Conservation (phyloP, 495 filamentous ascomycete genomes). For the Aspergillus campestris region DNA sequence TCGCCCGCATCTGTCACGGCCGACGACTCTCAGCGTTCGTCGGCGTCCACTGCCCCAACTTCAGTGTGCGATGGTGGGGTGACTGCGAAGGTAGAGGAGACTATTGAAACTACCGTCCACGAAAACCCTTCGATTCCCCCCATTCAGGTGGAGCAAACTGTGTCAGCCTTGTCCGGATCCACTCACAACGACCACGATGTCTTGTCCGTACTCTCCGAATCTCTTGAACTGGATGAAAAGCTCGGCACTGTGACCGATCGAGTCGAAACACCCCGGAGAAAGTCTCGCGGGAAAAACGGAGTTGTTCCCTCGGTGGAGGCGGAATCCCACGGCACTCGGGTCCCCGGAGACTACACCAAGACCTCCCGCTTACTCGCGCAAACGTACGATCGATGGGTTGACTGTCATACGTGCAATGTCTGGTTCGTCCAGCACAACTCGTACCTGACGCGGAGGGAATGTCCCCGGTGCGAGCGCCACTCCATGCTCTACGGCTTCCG, state of each 20-base stretch:
- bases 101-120: slow-evolving; percentile 2
- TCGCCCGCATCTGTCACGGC: slow-evolving; percentile 22
- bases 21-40: slow-evolving; percentile 32
- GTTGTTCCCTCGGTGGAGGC: slow-evolving; percentile 38
- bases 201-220: slow-evolving; percentile 15
- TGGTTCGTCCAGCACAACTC: slow-evolving; percentile 82
- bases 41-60: slow-evolving; percentile 30
- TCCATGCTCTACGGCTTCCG: slow-evolving; percentile 89
- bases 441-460: slow-evolving; percentile 75
- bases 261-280: slow-evolving; percentile 11
- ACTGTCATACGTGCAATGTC: slow-evolving; percentile 70
- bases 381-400: slow-evolving; percentile 72
- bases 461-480: slow-evolving; percentile 88
- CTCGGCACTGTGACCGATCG: slow-evolving; percentile 9
- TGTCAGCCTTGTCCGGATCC: not conserved
- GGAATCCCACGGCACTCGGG: slow-evolving; percentile 35
- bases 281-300: slow-evolving; percentile 14
- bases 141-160: too few species aligned
- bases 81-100: slow-evolving; percentile 22
- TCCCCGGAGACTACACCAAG: slow-evolving; percentile 71
- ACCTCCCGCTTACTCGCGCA: slow-evolving; percentile 63
- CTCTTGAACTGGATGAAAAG: slow-evolving; percentile 19
- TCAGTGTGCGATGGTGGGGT: slow-evolving; percentile 23
- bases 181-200: slow-evolving; percentile 6
- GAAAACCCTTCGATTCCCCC: not conserved